Conservation (phyloP, 768 basidiomycete species). For the Boletus sp. region DNA sequence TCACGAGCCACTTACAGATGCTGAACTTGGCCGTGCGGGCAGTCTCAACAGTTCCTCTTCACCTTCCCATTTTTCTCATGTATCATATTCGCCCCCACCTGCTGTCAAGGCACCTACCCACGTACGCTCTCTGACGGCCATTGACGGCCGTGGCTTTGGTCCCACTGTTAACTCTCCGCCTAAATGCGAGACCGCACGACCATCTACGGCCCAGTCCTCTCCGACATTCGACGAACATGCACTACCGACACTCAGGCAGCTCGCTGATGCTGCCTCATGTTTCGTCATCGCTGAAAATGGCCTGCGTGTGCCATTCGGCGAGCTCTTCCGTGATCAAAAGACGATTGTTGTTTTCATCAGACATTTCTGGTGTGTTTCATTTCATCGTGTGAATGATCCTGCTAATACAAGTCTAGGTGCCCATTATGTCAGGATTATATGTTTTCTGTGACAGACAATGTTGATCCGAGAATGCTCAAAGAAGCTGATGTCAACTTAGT, state of each 20-base stretch:
- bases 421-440: slow-evolving; percentile 87
- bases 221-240: slow-evolving; percentile 41
- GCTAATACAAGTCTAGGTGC: slow-evolving; percentile 45
- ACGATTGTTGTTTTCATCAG: slow-evolving; percentile 83
- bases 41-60: slow-evolving; percentile 4
- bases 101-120: slow-evolving; percentile 14
- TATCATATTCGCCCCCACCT: slow-evolving; percentile 7
- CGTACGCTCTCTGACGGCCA: slow-evolving; percentile 21
- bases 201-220: slow-evolving; percentile 15
- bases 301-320: slow-evolving; percentile 60
- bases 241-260: slow-evolving; percentile 51
- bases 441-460: slow-evolving; percentile 53
- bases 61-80: slow-evolving; percentile 16
- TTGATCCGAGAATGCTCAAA: slow-evolving; percentile 46
- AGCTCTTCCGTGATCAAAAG: slow-evolving; percentile 53
- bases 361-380: slow-evolving; percentile 63
- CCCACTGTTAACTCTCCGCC: background rate
- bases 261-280: slow-evolving; percentile 59
- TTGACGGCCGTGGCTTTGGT: slow-evolving; percentile 12
- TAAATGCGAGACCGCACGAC: slow-evolving; percentile 11
- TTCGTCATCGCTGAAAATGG: slow-evolving; percentile 69
- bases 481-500: slow-evolving; percentile 56
- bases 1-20: slow-evolving; percentile 29
- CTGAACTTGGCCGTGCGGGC: slow-evolving; percentile 22
- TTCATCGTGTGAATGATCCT: slow-evolving; percentile 1